These are phyloP conservation scores for Prunus mongolica DNA, from an alignment of 306 rosid genomes.

Conservation along the genomic window DNA sequence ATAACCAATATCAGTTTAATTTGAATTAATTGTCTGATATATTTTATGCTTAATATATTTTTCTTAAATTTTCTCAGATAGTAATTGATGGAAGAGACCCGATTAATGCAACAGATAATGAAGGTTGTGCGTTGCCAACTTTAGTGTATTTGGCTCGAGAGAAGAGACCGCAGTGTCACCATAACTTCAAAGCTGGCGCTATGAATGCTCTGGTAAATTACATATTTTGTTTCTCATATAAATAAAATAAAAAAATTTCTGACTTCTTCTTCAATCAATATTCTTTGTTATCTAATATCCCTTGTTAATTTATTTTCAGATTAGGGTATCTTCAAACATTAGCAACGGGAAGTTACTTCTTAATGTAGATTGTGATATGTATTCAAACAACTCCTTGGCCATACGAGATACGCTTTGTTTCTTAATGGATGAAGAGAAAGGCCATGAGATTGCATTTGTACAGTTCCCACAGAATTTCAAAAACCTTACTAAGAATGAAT, in stretches of 20 bases:
- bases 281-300: not conserved
- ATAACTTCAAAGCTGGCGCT: conserved; percentile 84
- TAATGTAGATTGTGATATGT: conserved; percentile 85
- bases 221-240: not conserved
- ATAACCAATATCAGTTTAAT: too few relatives aligned
- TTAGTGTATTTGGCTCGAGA: conserved; percentile 23
- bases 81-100: conserved; percentile 52
- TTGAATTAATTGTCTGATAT: too few relatives aligned
- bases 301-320: conserved; percentile 19
- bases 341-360: conserved; percentile 62
- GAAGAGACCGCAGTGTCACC: conserved; percentile 62
- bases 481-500: conserved; percentile 55
- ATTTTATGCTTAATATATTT: not conserved
- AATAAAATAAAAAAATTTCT: too few relatives aligned
- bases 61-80: conserved; percentile 33
- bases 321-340: conserved; percentile 65
- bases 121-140: conserved; percentile 51
- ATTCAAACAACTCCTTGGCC: conserved; percentile 58
- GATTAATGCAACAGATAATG: conserved; percentile 45
- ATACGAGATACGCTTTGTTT: conserved; percentile 72
- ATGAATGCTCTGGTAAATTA: conserved; percentile 68
- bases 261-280: not conserved
- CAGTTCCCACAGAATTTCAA: conserved; percentile 59
- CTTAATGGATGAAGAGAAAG: conserved; percentile 67
- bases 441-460: conserved; percentile 61